Evolutionary conservation across 371 early-diverging fungal genomes (phyloP), one percentile per base, ranked within the genome.

Genomic region (Mitosporidium daphniae): DNA sequence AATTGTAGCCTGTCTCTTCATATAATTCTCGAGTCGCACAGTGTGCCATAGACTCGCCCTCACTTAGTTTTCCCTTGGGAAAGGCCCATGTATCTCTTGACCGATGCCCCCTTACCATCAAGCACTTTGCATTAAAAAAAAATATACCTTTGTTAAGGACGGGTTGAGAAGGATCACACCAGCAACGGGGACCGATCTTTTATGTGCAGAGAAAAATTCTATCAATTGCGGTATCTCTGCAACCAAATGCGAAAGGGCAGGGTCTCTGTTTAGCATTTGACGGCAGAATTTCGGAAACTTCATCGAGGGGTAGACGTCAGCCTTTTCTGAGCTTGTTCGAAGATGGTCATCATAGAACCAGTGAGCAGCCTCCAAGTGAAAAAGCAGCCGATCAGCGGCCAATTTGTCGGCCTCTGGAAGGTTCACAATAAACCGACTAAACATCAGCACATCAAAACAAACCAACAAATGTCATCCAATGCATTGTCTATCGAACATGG

Each of bases 341-440:
- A 78, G 58, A 48, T 86, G 82, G 47, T 97, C 98, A 37, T 82
- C 77, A 44, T 86, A 89, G 44, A 72, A 95, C 98, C 98, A 97
- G 41, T 93, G 84, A 3, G 95, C 95, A 45, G 86, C 80, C 40
- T 97, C 98, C 24, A 97, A 69, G 48, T 89, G 86, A 42, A 97
- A 97, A 35, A 75, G 75, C 23, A 95, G 71, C 20, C 94, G 55
- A 37, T 78, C 80, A 6, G 71, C 57, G 13, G 70, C 61, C 4
- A 59, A 39, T 4, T 72, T 49, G 40, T 91, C 94, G 36, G 62
- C 71, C 21, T 67, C 66, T 9, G 86, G 84, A 1, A 91, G 61
- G 42, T 82, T 74, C 43, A 91, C 65, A 33, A 95, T 70, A 52
- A 95, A 95, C 16, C 97, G n/a, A n/a, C n/a, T n/a, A n/a, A n/a